Percentiles rank a stretch among this genome's conserved stretches.
phyloP scores from a whole-genome alignment of 495 filamentous ascomycete species.

The Hypoxylon fragiforme region DNA sequence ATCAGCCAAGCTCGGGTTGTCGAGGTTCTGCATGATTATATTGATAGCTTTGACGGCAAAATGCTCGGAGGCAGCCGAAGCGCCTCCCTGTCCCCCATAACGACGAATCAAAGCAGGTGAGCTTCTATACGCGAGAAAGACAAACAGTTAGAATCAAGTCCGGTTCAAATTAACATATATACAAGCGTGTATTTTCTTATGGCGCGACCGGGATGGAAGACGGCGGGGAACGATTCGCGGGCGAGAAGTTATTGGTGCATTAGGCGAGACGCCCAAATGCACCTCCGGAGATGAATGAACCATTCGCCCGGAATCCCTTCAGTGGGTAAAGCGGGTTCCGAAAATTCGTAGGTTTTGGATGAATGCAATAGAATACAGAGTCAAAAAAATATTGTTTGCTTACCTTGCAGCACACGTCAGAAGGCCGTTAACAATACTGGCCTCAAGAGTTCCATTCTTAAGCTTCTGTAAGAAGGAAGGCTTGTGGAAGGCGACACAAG shows the following conservation, averaged over 20 bases:
- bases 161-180: constrained; percentile 2
- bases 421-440: constrained; percentile 52
- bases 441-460: constrained; percentile 50
- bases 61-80: constrained; percentile 49
- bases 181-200: background rate
- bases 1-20: constrained; percentile 53
- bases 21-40: constrained; percentile 50
- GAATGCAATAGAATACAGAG: constrained; percentile 1
- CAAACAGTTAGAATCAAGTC: constrained; percentile 25
- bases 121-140: constrained; percentile 36
- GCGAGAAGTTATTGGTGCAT: constrained; percentile 21
- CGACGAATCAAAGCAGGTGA: constrained; percentile 54
- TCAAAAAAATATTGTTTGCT: constrained; percentile 17
- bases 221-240: constrained; percentile 18
- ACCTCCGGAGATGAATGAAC: constrained; percentile 35
- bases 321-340: constrained; percentile 28
- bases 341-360: constrained; percentile 4
- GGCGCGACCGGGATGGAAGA: constrained; percentile 15
- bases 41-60: constrained; percentile 53
- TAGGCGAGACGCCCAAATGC: constrained; percentile 25
- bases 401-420: constrained; percentile 54
- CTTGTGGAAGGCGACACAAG: constrained; percentile 58
- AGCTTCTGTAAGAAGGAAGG: constrained; percentile 55
- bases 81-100: constrained; percentile 51
- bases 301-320: constrained; percentile 36